A percentile compares a stretch with the other conserved stretches of the same genome.
These are phyloP conservation scores for Angomonas ambiguus DNA, from an alignment of 208 protist species.

Conservation along the genomic window DNA sequence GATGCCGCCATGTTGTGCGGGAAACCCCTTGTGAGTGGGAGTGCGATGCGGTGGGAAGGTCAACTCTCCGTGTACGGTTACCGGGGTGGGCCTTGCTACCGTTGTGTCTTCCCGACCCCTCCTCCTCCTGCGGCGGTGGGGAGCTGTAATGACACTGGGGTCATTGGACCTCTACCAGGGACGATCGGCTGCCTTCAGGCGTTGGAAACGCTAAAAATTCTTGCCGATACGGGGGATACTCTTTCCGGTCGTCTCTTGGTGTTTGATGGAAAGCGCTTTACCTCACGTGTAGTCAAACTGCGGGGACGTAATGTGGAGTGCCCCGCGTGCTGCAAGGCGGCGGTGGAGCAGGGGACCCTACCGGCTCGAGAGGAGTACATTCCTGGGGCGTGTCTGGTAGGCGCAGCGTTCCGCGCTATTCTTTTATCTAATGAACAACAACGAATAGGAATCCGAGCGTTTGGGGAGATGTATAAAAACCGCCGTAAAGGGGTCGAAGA, in stretches of 20 bases:
- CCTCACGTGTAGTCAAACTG: constrained; percentile 64
- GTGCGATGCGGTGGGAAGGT: constrained; percentile 93
- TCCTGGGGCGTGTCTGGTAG: constrained; percentile 11
- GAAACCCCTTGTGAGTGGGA: constrained; percentile 91
- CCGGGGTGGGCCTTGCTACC: constrained; percentile 85
- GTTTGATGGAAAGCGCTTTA: constrained; percentile 76
- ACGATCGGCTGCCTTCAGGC: constrained; percentile 94
- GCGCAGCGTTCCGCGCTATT: neutral
- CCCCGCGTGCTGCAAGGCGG: constrained; percentile 46
- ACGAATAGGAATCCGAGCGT: neutral
- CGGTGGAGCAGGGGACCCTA: constrained; percentile 3
- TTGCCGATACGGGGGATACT: constrained; percentile 56
- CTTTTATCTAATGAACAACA: neutral
- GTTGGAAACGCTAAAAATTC: constrained; percentile 88
- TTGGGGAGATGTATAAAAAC: neutral
- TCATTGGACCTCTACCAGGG: constrained; percentile 91
- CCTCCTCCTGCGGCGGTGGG: constrained; percentile 77
- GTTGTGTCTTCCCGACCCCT: constrained; percentile 90
- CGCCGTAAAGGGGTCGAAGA: neutral
- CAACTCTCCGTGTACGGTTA: constrained; percentile 91
- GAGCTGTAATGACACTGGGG: constrained; percentile 90
- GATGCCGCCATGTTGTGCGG: constrained; percentile 87
- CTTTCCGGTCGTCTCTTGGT: constrained; percentile 79
- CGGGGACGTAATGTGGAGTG: constrained; percentile 52
- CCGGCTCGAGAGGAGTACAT: constrained; percentile 53